Percentiles rank a stretch among this genome's conserved stretches.
Evolutionary conservation across 257 asterid species (phyloP).

Genomic region (Mentha longifolia): DNA sequence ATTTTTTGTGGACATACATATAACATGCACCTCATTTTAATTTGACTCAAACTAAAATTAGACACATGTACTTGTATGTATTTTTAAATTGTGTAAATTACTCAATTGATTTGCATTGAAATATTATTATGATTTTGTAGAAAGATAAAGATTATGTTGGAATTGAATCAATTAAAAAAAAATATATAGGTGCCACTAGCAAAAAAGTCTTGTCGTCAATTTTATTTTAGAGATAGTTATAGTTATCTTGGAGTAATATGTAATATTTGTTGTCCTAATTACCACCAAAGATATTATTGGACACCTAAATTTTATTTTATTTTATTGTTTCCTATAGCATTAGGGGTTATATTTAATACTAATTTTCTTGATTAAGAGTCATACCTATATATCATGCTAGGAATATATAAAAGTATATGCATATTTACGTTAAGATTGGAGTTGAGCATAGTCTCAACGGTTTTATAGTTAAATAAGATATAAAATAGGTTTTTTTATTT

Average conservation of each 20-base stretch:
- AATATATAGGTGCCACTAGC: neutral
- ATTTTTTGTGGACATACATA: slow-evolving; percentile 22
- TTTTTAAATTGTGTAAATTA: neutral
- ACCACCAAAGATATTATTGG: slow-evolving; percentile 36
- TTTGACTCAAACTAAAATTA: neutral
- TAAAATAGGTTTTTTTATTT: too few species aligned
- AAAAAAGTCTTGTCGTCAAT: neutral
- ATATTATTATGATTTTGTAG: too few species aligned
- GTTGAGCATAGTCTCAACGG: too few species aligned
- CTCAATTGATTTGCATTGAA: too few species aligned
- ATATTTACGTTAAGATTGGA: too few species aligned
- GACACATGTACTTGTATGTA: too few species aligned
- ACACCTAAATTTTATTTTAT: slow-evolving; percentile 21
- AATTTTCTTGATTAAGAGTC: neutral
- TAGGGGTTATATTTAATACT: neutral
- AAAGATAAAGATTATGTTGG: neutral
- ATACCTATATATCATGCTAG: neutral
- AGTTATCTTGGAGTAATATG: too few species aligned
- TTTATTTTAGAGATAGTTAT: neutral
- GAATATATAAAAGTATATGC: too few species aligned
- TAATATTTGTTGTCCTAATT: slow-evolving; percentile 31
- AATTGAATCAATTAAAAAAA: neutral
- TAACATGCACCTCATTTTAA: neutral
- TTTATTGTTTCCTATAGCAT: neutral
- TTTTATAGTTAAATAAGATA: neutral